Evolutionary conservation across 306 rosid species (phyloP).

Genomic region (Cajanus cajan): DNA sequence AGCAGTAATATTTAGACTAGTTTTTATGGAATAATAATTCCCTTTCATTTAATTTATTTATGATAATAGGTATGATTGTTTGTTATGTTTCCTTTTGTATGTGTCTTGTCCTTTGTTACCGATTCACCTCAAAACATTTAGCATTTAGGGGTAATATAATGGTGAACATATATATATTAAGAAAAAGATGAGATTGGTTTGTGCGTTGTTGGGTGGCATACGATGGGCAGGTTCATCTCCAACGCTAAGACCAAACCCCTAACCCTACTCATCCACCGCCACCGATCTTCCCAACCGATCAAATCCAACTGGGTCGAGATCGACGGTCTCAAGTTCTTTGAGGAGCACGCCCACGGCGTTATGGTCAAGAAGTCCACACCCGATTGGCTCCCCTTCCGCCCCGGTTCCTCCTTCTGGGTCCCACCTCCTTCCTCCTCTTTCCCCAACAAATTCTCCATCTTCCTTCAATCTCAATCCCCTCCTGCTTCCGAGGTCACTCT

Average conservation of each 20-base stretch:
- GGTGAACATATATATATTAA: no score
- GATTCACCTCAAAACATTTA: no score
- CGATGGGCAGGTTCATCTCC: neutral
- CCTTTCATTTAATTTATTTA: no score
- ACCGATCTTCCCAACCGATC: neutral
- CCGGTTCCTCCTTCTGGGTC: slow-evolving; percentile 93
- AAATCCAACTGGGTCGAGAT: neutral
- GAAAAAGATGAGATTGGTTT: no score
- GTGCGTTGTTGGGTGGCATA: no score
- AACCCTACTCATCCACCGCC: neutral
- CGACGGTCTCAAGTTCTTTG: slow-evolving; percentile 44
- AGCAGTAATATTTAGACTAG: no score
- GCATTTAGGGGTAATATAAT: no score
- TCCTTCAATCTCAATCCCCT: neutral
- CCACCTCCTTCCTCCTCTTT: slow-evolving; percentile 53
- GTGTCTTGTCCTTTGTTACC: no score
- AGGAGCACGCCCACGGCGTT: slow-evolving; percentile 51
- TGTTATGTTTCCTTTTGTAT: no score
- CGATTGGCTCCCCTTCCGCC: slow-evolving; percentile 85
- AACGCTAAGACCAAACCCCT: neutral
- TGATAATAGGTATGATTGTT: no score
- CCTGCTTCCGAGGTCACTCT: neutral
- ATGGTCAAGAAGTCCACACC: slow-evolving; percentile 63
- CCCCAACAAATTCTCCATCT: neutral
- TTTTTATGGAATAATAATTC: no score